Percentiles rank a stretch among this genome's conserved stretches.
Conservation (phyloP, 2,329 filamentous ascomycete species). For the Beauveria caledonica region DNA sequence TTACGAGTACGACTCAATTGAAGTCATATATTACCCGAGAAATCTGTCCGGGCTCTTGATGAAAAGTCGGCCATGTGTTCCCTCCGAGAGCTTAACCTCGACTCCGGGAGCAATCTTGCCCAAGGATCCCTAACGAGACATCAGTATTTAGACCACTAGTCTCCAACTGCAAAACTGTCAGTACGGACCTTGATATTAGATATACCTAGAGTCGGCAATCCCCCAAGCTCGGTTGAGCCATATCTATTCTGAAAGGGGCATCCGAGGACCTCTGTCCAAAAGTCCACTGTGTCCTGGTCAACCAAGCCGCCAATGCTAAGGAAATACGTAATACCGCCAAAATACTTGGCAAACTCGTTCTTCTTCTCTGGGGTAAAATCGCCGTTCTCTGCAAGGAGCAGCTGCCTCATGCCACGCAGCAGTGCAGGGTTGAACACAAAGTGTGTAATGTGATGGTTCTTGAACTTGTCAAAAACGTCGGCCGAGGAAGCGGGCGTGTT, state of each 20-base stretch:
- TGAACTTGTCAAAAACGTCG: conserved; percentile 13
- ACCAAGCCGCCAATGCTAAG: conserved; percentile 1
- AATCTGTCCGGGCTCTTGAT: conserved; percentile 13
- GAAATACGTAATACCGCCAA: not conserved
- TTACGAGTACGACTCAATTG: not conserved
- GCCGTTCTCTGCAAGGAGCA: not conserved
- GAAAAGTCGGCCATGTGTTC: conserved; percentile 16
- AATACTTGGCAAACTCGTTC: not conserved
- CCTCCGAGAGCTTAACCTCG: conserved; percentile 14
- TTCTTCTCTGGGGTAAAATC: conserved; percentile 6
- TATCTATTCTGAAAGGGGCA: conserved; percentile 13
- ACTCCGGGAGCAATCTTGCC: conserved; percentile 6
- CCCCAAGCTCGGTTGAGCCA: conserved; percentile 10
- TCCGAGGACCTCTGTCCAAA: conserved; percentile 14
- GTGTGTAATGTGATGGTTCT: conserved; percentile 10
- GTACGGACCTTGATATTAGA: not conserved
- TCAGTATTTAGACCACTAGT: not conserved
- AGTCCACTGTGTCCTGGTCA: conserved; percentile 7
- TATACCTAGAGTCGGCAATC: not conserved
- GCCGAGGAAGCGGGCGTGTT: conserved; percentile 8
- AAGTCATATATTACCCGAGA: not conserved
- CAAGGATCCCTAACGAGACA: not conserved
- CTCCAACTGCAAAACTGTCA: not conserved
- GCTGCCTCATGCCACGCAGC: conserved; percentile 14
- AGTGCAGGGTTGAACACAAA: conserved; percentile 12